Conservation (phyloP, 306 rosid genomes). For the Lithocarpus polystachyus region DNA sequence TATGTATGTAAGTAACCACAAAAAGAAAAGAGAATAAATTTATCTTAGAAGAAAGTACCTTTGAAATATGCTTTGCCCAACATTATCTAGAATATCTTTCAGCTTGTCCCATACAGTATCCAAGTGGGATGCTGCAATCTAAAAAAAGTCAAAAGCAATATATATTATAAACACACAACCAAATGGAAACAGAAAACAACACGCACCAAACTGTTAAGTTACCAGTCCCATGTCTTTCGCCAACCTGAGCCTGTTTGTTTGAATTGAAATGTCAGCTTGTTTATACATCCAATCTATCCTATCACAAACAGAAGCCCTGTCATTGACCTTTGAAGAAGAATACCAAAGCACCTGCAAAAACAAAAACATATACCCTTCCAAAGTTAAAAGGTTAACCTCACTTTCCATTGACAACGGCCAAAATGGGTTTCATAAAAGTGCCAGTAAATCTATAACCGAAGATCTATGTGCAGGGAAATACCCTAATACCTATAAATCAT, state of each 20-base stretch:
- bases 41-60: conserved; percentile 54
- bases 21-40: conserved; percentile 13
- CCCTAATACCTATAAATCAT: neutral
- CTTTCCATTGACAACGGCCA: neutral
- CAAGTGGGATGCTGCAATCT: conserved; percentile 98
- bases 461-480: neutral
- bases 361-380: conserved; percentile 3
- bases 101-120: conserved; percentile 96
- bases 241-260: conserved; percentile 87
- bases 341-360: no score
- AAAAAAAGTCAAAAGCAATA: conserved; percentile 23
- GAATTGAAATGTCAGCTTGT: conserved; percentile 72
- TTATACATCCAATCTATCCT: no score
- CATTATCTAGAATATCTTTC: conserved; percentile 82
- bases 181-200: conserved; percentile 28
- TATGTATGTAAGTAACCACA: conserved; percentile 14
- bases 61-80: conserved; percentile 74
- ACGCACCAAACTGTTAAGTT: conserved; percentile 15
- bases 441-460: neutral
- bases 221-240: conserved; percentile 99
- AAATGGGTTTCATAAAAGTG: neutral
- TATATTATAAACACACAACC: conserved; percentile 14
- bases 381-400: conserved; percentile 1
- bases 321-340: no score
- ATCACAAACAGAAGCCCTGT: no score